Evolutionary conservation across 495 filamentous ascomycete genomes (phyloP), one percentile per base, ranked within the genome.

Genomic region (Stereocaulon alpinum): DNA sequence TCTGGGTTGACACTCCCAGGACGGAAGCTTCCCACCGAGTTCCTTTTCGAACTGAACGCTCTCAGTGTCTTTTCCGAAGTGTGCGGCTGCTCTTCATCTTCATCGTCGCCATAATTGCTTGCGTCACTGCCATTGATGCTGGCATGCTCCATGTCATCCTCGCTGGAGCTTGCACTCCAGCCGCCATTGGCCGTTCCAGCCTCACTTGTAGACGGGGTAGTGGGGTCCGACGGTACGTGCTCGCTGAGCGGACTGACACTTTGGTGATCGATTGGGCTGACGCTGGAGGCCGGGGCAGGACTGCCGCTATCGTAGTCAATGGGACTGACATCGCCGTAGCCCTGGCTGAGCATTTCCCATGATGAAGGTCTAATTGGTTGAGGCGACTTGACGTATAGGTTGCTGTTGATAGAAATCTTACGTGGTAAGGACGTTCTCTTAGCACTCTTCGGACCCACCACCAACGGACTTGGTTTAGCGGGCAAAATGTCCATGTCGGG

Each of bases 91-190:
- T 55, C 62, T 9, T 61, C 62, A 24, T 57, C 59, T 42, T 64
- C 64, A 18, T 67, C 61, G 40, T 61, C 58, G 4, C 55, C 51
- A 47, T 61, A 61, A 20, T 59, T 62, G 20, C 65, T 65, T 37
- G 34, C 34, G 41, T 60, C 63, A 45, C 55, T 65, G 24, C 53
- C 65, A 27, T 34, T 53, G 47, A 64, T 56, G 59, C 65, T 67
- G 18, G 34, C 3, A 53, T 67, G 65, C 10, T 67, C 65, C 65
- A 67, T 67, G 18, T 51, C 65, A 55, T 62, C 65, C 14, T 65
- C 65, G 43, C 60, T 65, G 17, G 63, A 65, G 53, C 45, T 63
- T 54, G 63, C 53, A 55, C 63, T 65, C 65, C 65, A 67, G 0
- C 50, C 62, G 18, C 55, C 47, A 12, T 55, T 65, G 6, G 50